These are phyloP conservation scores for Haematococcus lacustris DNA, from an alignment of 139 green algal species.

Conservation along the genomic window DNA sequence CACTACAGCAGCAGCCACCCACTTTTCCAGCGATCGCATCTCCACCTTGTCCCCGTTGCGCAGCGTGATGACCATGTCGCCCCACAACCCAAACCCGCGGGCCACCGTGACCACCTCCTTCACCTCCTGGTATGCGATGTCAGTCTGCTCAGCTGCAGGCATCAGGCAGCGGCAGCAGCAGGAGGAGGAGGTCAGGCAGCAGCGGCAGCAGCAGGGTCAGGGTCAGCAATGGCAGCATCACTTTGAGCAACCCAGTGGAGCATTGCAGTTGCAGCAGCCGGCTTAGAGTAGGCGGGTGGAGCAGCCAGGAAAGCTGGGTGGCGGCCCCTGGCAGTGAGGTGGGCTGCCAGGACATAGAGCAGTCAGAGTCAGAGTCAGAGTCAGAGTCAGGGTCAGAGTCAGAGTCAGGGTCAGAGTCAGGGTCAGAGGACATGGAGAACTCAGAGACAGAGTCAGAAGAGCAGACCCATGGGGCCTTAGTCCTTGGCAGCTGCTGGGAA, in stretches of 20 bases:
- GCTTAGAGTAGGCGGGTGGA: too few relatives aligned
- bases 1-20: slow-evolving; percentile 23
- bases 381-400: too few relatives aligned
- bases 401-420: too few relatives aligned
- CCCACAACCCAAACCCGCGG: slow-evolving; percentile 73
- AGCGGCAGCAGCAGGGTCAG: not conserved
- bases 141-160: slow-evolving; percentile 52
- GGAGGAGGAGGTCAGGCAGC: not conserved
- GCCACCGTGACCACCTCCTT: slow-evolving; percentile 63
- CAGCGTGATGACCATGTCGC: slow-evolving; percentile 84
- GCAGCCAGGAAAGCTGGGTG: not conserved
- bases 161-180: not conserved
- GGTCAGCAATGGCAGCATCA: not conserved
- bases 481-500: not conserved
- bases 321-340: not conserved
- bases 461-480: not conserved
- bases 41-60: slow-evolving; percentile 54
- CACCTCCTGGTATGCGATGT: slow-evolving; percentile 69
- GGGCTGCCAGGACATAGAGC: not conserved
- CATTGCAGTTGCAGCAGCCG: too few relatives aligned
- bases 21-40: slow-evolving; percentile 71
- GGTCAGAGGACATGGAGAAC: too few relatives aligned
- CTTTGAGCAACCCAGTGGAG: too few relatives aligned
- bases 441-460: too few relatives aligned
- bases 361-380: too few relatives aligned